These are phyloP conservation scores for Mortierella sp. DNA, from an alignment of 371 early-diverging fungal genomes.

Conservation along the genomic window DNA sequence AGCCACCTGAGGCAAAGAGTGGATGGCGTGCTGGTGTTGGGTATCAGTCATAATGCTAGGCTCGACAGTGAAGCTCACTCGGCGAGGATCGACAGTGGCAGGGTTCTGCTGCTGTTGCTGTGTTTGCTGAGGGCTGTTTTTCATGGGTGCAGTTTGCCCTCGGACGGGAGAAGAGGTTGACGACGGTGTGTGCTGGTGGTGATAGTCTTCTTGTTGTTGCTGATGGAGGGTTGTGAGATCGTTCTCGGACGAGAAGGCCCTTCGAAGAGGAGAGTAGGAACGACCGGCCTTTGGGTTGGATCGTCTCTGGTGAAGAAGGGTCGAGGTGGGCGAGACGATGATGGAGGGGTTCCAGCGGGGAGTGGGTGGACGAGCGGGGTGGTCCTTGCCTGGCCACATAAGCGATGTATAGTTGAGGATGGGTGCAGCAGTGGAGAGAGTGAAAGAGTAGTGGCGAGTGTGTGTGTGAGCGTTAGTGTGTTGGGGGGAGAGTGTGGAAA, in stretches of 20 bases:
- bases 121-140: background rate
- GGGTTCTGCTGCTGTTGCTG: background rate
- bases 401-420: no score
- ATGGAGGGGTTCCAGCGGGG: conserved; percentile 17
- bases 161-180: background rate
- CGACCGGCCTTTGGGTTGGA: background rate
- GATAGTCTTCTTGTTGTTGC: no score
- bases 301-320: background rate
- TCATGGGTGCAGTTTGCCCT: background rate
- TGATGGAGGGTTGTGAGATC: background rate
- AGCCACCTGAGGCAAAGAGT: background rate
- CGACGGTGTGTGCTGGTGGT: background rate
- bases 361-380: background rate
- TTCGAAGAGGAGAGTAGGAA: background rate
- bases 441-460: background rate
- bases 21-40: background rate
- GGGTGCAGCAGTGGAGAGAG: background rate
- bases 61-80: background rate
- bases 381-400: background rate
- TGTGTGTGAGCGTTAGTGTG: no score
- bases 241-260: background rate
- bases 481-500: background rate
- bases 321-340: background rate
- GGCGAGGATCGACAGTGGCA: background rate
- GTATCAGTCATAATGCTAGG: background rate